These are phyloP conservation scores for Favolaschia claudopus DNA, from an alignment of 768 basidiomycete species.

Conservation along the genomic window DNA sequence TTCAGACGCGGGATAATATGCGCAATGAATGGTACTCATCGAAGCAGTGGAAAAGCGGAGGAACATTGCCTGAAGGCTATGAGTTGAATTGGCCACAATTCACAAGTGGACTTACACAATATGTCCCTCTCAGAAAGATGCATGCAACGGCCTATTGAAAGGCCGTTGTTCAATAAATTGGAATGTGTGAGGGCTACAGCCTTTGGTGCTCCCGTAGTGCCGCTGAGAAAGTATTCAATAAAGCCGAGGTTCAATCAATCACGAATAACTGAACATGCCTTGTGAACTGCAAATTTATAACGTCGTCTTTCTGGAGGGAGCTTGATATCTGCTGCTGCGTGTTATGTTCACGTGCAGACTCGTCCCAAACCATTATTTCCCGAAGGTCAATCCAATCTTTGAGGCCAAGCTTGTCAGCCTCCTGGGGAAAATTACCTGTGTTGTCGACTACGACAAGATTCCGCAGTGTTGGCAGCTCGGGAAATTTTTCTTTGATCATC, in stretches of 20 bases:
- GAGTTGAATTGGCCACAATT: conserved; percentile 2
- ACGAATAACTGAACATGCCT: conserved; percentile 53
- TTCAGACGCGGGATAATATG: conserved; percentile 12
- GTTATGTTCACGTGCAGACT: conserved; percentile 52
- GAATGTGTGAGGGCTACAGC: conserved; percentile 87
- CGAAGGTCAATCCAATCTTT: conserved; percentile 72
- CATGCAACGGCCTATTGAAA: conserved; percentile 79
- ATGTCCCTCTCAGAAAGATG: conserved; percentile 67
- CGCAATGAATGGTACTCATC: conserved; percentile 64
- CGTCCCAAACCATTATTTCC: conserved; percentile 74
- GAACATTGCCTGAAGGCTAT: conserved; percentile 69
- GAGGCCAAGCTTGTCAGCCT: conserved; percentile 50
- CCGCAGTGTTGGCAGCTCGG: conserved; percentile 68
- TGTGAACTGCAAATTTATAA: conserved; percentile 87
- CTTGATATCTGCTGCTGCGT: conserved; percentile 50
- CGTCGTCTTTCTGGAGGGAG: conserved; percentile 64
- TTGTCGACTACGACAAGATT: conserved; percentile 77
- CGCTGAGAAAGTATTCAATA: conserved; percentile 63
- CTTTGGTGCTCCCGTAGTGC: conserved; percentile 83
- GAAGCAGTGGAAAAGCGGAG: conserved; percentile 89
- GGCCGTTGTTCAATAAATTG: conserved; percentile 80
- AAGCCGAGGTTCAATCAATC: no score
- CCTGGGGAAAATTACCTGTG: conserved; percentile 43
- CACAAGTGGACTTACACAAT: conserved; percentile 57
- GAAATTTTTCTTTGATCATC: conserved; percentile 64